Conservation (phyloP, 805 yeast genomes). For the Komagataella populi region DNA sequence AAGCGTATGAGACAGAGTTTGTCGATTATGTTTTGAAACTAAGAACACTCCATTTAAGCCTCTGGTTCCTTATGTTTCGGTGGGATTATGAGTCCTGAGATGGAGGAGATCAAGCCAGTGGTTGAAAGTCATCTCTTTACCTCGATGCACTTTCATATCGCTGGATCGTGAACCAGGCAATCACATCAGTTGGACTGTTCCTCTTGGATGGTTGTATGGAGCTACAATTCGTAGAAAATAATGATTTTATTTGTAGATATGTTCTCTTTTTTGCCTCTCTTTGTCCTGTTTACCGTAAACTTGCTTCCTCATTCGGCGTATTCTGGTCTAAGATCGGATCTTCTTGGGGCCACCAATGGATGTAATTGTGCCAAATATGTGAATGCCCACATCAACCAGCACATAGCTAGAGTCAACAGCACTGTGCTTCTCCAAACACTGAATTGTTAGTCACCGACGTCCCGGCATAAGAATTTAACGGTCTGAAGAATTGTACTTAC, state of each 20-base stretch:
- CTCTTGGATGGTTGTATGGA: background rate
- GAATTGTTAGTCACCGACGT: background rate
- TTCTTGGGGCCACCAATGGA: constrained; percentile 82
- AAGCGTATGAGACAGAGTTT: background rate
- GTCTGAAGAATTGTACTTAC: constrained; percentile 20
- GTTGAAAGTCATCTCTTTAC: background rate
- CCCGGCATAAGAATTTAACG: no score
- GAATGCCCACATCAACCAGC: constrained; percentile 59
- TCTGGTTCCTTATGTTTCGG: background rate
- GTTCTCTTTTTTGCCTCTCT: background rate
- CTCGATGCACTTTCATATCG: background rate
- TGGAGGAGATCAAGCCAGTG: background rate
- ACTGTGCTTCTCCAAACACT: constrained; percentile 65
- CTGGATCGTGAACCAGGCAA: background rate
- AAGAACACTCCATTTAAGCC: background rate
- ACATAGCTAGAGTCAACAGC: constrained; percentile 54
- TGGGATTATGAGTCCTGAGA: background rate
- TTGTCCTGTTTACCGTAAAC: constrained; percentile 1
- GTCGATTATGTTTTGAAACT: background rate
- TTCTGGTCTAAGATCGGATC: constrained; percentile 86
- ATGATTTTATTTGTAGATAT: background rate
- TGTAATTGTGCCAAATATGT: constrained; percentile 81
- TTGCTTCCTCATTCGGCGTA: constrained; percentile 20
- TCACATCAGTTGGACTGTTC: background rate
- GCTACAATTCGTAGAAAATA: background rate